Conservation (phyloP, 2,329 filamentous ascomycete species). For the Aspergillus cejpii region DNA sequence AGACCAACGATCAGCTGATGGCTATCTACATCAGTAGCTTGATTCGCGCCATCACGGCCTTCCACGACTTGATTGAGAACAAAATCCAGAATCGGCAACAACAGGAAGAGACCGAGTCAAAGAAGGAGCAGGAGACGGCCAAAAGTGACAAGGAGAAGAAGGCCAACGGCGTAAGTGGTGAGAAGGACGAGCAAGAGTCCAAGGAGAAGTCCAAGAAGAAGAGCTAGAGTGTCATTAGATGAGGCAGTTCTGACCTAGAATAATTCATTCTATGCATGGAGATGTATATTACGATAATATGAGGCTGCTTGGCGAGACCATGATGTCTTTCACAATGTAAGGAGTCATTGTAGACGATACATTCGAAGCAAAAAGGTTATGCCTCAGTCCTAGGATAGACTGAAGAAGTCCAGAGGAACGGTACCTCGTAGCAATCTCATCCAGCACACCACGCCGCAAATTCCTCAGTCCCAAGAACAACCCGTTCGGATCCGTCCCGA, state of each 20-base stretch:
- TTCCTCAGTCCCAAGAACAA: slow-evolving; percentile 55
- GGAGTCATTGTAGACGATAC: too few species aligned
- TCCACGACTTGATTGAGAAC: slow-evolving; percentile 99
- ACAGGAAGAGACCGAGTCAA: slow-evolving; percentile 85
- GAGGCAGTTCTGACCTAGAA: neutral
- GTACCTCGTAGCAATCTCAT: slow-evolving; percentile 18
- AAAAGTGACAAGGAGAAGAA: slow-evolving; percentile 58
- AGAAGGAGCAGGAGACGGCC: slow-evolving; percentile 62
- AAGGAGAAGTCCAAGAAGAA: slow-evolving; percentile 56
- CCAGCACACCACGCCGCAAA: slow-evolving; percentile 62
- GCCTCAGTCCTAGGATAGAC: too few species aligned
- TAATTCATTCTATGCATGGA: slow-evolving; percentile 17
- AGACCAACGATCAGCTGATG: slow-evolving; percentile 99
- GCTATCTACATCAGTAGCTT: slow-evolving; percentile 94
- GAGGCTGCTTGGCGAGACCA: neutral
- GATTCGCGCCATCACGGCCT: slow-evolving; percentile 95
- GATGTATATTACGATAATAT: slow-evolving; percentile 27
- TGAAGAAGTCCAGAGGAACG: too few species aligned
- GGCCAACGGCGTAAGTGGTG: slow-evolving; percentile 43
- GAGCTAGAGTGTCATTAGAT: slow-evolving; percentile 27
- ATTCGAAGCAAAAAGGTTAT: too few species aligned
- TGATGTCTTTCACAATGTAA: neutral
- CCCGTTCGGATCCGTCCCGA: slow-evolving; percentile 45
- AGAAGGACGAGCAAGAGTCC: slow-evolving; percentile 51
- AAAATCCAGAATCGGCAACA: slow-evolving; percentile 99